These are phyloP conservation scores for Stachybotrys echinatus DNA, from an alignment of 2,329 filamentous ascomycete species.

Conservation along the genomic window DNA sequence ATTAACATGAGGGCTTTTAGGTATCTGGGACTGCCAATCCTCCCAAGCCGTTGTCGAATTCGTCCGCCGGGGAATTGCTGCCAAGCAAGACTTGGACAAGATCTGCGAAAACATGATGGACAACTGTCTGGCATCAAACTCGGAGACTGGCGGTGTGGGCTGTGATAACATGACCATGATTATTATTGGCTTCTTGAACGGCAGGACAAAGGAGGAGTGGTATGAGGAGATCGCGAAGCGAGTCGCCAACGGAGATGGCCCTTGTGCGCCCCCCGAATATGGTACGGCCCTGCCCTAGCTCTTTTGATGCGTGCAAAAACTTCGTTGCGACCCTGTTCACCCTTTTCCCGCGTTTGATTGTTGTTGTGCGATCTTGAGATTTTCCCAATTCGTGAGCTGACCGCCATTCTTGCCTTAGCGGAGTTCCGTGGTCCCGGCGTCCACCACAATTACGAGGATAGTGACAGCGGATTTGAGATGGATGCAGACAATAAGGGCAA, in stretches of 20 bases:
- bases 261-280: conserved; percentile 98
- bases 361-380: conserved; percentile 4
- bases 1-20: conserved; percentile 38
- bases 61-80: conserved; percentile 90
- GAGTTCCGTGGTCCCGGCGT: conserved; percentile 80
- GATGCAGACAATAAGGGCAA: conserved; percentile 61
- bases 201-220: conserved; percentile 95
- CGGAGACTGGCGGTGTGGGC: conserved; percentile 93
- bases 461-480: conserved; percentile 70
- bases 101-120: conserved; percentile 99
- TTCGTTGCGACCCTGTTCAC: conserved; percentile 1
- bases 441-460: conserved; percentile 79
- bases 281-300: conserved; percentile 63
- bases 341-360: conserved; percentile 5
- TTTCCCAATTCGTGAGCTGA: conserved; percentile 12
- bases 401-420: conserved; percentile 43
- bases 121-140: conserved; percentile 96
- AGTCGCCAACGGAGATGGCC: conserved; percentile 93
- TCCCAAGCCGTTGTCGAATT: conserved; percentile 97
- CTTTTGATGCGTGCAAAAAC: conserved; percentile 3
- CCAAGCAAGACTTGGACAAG: conserved; percentile 88
- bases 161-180: conserved; percentile 99
- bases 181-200: conserved; percentile 81
- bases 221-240: conserved; percentile 92
- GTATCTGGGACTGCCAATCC: conserved; percentile 99